Percentiles rank a stretch among this genome's conserved stretches.
Evolutionary conservation across 2,329 filamentous ascomycete genomes (phyloP).

Genomic region (Phaeosphaeriaceae sp.): DNA sequence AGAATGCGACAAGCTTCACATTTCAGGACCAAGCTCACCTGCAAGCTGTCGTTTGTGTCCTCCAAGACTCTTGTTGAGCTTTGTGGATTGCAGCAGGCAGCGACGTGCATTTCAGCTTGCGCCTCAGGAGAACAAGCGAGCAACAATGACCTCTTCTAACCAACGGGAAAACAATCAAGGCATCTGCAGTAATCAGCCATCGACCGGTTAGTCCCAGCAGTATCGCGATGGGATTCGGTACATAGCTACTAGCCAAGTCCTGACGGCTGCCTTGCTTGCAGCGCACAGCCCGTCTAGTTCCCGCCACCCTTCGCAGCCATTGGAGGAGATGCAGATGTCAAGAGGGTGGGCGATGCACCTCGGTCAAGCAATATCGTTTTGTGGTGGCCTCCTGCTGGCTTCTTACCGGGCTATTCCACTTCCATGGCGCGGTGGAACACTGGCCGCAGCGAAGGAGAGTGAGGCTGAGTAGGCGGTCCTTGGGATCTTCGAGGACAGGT

Average conservation of each 20-base stretch:
- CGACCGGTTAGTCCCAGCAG: constrained; percentile 14
- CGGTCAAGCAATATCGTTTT: constrained; percentile 22
- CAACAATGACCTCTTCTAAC: neutral
- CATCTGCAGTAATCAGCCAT: constrained; percentile 17
- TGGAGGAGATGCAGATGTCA: constrained; percentile 18
- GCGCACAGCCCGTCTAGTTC: constrained; percentile 28
- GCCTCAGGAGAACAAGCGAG: neutral
- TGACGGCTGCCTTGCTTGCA: constrained; percentile 9
- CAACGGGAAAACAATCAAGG: constrained; percentile 12
- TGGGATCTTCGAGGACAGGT: constrained; percentile 6
- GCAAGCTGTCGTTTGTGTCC: neutral
- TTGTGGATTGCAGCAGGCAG: neutral
- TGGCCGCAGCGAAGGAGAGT: constrained; percentile 10
- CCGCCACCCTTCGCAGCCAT: constrained; percentile 25
- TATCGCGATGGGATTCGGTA: constrained; percentile 18
- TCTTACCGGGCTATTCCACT: constrained; percentile 18
- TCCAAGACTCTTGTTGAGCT: neutral
- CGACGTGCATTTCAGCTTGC: neutral
- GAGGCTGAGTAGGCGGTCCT: constrained; percentile 18
- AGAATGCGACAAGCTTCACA: neutral
- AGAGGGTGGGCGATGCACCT: constrained; percentile 18
- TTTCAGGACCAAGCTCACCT: neutral
- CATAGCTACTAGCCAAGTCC: constrained; percentile 17
- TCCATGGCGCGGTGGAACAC: constrained; percentile 8
- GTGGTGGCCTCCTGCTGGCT: constrained; percentile 12